These are phyloP conservation scores for Macrolepiota albuminosa DNA, from an alignment of 768 basidiomycete species.

Conservation along the genomic window DNA sequence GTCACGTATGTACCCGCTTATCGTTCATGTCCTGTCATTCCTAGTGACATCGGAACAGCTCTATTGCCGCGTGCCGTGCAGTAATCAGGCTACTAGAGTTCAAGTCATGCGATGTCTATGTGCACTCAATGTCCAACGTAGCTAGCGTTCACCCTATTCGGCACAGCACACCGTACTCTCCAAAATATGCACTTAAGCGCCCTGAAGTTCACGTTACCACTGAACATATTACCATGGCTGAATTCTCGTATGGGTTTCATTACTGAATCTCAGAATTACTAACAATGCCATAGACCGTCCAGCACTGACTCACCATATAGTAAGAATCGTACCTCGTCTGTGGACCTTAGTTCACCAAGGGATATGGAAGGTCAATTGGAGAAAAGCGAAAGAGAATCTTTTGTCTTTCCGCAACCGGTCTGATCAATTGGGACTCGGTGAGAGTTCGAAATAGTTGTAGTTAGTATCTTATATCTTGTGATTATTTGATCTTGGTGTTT, in stretches of 20 bases:
- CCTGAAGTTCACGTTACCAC: slow-evolving; percentile 55
- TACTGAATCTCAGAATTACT: background rate
- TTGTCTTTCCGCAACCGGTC: slow-evolving; percentile 18
- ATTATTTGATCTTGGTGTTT: background rate
- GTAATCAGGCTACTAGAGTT: slow-evolving; percentile 65
- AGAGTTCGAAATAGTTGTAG: background rate
- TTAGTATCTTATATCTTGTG: background rate
- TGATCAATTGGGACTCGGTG: background rate
- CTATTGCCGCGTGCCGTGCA: slow-evolving; percentile 63
- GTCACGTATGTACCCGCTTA: slow-evolving; percentile 42
- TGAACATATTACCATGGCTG: slow-evolving; percentile 56
- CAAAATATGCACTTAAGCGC: slow-evolving; percentile 28
- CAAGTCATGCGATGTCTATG: slow-evolving; percentile 37
- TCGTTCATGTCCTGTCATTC: slow-evolving; percentile 4
- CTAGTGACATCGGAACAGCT: slow-evolving; percentile 23
- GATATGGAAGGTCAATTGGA: slow-evolving; percentile 24
- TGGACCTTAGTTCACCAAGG: slow-evolving; percentile 23
- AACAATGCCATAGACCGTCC: slow-evolving; percentile 9
- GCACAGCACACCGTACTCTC: slow-evolving; percentile 23
- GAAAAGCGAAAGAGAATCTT: slow-evolving; percentile 21
- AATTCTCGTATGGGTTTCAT: slow-evolving; percentile 39
- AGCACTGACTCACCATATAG: slow-evolving; percentile 22
- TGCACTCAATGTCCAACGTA: slow-evolving; percentile 41
- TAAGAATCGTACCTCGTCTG: slow-evolving; percentile 21
- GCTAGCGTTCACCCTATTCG: slow-evolving; percentile 28